Evolutionary conservation across 2,329 filamentous ascomycete genomes (phyloP).

Genomic region (Cercospora sp.): DNA sequence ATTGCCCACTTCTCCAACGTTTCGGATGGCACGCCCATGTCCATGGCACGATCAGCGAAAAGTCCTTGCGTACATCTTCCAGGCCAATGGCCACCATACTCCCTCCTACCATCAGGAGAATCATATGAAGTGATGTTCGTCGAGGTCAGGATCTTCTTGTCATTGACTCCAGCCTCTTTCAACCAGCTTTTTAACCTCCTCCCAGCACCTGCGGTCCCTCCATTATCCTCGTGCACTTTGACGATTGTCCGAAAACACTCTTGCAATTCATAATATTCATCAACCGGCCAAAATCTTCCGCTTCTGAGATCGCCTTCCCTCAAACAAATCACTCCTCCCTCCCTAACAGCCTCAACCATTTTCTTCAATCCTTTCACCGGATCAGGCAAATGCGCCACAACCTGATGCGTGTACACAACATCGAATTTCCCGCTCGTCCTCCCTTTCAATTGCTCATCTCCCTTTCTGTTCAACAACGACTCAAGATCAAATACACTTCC

Average conservation of each 20-base stretch:
- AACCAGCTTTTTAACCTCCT: slow-evolving; percentile 20
- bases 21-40: slow-evolving; percentile 19
- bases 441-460: background rate
- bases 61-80: slow-evolving; percentile 25
- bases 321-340: slow-evolving; percentile 24
- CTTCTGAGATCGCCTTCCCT: slow-evolving; percentile 26
- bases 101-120: slow-evolving; percentile 20
- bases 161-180: slow-evolving; percentile 14
- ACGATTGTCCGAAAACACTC: slow-evolving; percentile 25
- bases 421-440: slow-evolving; percentile 68
- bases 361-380: slow-evolving; percentile 39
- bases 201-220: slow-evolving; percentile 23
- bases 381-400: slow-evolving; percentile 56
- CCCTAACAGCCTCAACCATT: slow-evolving; percentile 15
- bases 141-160: slow-evolving; percentile 8
- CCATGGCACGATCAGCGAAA: slow-evolving; percentile 26
- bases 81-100: slow-evolving; percentile 29
- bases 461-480: slow-evolving; percentile 56
- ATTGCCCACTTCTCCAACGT: slow-evolving; percentile 22
- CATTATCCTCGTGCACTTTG: slow-evolving; percentile 19
- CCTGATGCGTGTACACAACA: slow-evolving; percentile 66
- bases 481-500: slow-evolving; percentile 97
- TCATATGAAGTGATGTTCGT: slow-evolving; percentile 19
- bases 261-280: slow-evolving; percentile 14
- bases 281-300: slow-evolving; percentile 18